Conservation (phyloP, 2,329 filamentous ascomycete species). For the Sporothrix globosa region DNA sequence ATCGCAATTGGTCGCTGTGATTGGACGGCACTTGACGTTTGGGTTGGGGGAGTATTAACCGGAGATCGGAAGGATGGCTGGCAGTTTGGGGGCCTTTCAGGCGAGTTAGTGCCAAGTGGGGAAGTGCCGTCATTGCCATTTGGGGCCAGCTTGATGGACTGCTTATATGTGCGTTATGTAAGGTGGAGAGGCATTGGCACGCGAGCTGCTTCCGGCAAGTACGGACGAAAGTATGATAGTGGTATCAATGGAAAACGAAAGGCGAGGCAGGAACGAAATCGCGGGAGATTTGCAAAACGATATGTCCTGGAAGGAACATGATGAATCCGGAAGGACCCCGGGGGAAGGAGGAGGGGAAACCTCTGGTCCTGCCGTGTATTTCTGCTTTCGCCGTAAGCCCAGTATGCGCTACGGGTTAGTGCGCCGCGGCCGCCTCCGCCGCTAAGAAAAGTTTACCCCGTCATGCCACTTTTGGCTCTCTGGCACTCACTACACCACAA, state of each 20-base stretch:
- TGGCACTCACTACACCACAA: conserved; percentile 11
- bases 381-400: conserved; percentile 11
- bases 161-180: conserved; percentile 5
- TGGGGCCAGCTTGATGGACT: not conserved
- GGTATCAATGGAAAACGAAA: not conserved
- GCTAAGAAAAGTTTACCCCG: conserved; percentile 26
- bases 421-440: conserved; percentile 9
- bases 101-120: conserved; percentile 17
- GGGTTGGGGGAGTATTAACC: conserved; percentile 11
- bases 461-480: not conserved
- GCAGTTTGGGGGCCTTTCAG: not conserved
- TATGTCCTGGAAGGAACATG: not conserved
- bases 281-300: not conserved
- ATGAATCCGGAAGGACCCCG: not conserved
- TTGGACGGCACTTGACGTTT: conserved; percentile 25
- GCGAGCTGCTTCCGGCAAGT: conserved; percentile 18
- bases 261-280: not conserved
- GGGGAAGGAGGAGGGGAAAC: too few relatives aligned
- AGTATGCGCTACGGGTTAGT: conserved; percentile 4
- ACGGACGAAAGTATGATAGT: not conserved
- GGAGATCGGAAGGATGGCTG: conserved; percentile 28
- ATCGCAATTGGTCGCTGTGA: conserved; percentile 31
- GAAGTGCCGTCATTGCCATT: conserved; percentile 20
- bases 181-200: conserved; percentile 14
- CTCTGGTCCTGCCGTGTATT: conserved; percentile 9